Percentiles rank a stretch among this genome's conserved stretches.
These are phyloP conservation scores for Termitomyces sp. DNA, from an alignment of 768 basidiomycete species.

Conservation along the genomic window DNA sequence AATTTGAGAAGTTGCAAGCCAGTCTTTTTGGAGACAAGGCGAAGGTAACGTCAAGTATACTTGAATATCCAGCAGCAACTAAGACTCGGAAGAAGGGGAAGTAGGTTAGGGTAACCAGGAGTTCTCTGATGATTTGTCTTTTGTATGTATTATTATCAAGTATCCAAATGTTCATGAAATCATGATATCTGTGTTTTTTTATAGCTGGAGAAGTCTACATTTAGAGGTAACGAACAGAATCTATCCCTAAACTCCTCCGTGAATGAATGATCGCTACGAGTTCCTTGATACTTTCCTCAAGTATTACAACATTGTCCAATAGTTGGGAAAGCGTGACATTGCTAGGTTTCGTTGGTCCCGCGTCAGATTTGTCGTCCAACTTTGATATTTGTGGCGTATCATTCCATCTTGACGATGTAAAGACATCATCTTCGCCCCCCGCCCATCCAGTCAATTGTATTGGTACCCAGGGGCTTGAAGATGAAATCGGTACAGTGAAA, in stretches of 20 bases:
- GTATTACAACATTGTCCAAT: slow-evolving; percentile 89
- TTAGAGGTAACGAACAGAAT: slow-evolving; percentile 72
- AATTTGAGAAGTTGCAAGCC: slow-evolving; percentile 58
- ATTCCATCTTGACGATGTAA: slow-evolving; percentile 39
- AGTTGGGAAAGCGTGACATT: slow-evolving; percentile 76
- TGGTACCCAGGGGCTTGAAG: slow-evolving; percentile 64
- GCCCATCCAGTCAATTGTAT: slow-evolving; percentile 48
- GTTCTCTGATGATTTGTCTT: background rate
- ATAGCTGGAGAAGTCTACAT: slow-evolving; percentile 11
- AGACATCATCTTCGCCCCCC: slow-evolving; percentile 70
- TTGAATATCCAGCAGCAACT: slow-evolving; percentile 18
- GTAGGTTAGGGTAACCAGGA: slow-evolving; percentile 1
- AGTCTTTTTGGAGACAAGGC: slow-evolving; percentile 47
- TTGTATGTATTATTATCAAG: background rate
- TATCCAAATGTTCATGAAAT: background rate
- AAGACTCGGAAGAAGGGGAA: slow-evolving; percentile 28
- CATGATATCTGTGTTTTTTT: background rate
- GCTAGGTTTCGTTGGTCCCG: slow-evolving; percentile 26
- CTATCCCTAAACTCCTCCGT: slow-evolving; percentile 79
- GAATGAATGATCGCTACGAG: slow-evolving; percentile 83
- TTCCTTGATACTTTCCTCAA: slow-evolving; percentile 96
- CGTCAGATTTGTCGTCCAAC: slow-evolving; percentile 25
- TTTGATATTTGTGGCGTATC: slow-evolving; percentile 14
- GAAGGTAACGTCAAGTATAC: slow-evolving; percentile 21
- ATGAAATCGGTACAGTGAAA: slow-evolving; percentile 56